Evolutionary conservation across 1,284 basidiomycete genomes (phyloP).

Genomic region (Ceratorhiza oryzae-sativae): DNA sequence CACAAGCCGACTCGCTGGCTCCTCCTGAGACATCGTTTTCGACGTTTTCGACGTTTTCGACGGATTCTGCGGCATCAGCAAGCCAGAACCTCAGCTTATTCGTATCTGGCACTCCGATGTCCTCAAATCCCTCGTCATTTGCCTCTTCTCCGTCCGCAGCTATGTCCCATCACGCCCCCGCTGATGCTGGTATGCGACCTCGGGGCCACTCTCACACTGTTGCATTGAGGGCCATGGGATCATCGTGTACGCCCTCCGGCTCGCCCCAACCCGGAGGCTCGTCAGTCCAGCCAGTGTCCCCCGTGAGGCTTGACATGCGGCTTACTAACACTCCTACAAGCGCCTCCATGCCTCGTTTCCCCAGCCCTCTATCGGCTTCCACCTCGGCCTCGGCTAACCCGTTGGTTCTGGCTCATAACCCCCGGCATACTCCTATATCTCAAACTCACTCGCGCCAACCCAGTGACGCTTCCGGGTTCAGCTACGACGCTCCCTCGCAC

Average conservation of each 20-base stretch:
- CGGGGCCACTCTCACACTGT: conserved; percentile 26
- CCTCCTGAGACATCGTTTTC: conserved; percentile 20
- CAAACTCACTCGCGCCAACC: conserved; percentile 37
- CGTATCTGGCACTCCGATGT: conserved; percentile 11
- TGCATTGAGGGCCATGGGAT: conserved; percentile 22
- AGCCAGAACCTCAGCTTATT: conserved; percentile 28
- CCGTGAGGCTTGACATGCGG: conserved; percentile 33
- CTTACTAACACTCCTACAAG: conserved; percentile 19
- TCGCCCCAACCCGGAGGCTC: conserved; percentile 16
- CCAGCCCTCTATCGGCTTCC: conserved; percentile 29
- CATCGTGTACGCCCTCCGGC: conserved; percentile 16
- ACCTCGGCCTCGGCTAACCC: conserved; percentile 28
- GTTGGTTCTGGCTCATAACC: conserved; percentile 27
- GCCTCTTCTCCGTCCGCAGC: conserved; percentile 25
- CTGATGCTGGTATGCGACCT: conserved; percentile 5
- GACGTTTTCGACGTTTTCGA: conserved; percentile 35
- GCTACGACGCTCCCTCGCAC: conserved; percentile 9
- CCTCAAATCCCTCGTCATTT: conserved; percentile 18
- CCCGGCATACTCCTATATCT: conserved; percentile 16
- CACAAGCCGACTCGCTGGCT: background rate
- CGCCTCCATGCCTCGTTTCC: conserved; percentile 27
- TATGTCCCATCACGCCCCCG: background rate
- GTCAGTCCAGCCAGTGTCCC: conserved; percentile 13
- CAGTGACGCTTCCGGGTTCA: conserved; percentile 31
- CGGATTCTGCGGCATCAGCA: conserved; percentile 4